Percentiles rank a stretch among this genome's conserved stretches.
Conservation (phyloP, 257 asterid species). For the Fraxinus americana region DNA sequence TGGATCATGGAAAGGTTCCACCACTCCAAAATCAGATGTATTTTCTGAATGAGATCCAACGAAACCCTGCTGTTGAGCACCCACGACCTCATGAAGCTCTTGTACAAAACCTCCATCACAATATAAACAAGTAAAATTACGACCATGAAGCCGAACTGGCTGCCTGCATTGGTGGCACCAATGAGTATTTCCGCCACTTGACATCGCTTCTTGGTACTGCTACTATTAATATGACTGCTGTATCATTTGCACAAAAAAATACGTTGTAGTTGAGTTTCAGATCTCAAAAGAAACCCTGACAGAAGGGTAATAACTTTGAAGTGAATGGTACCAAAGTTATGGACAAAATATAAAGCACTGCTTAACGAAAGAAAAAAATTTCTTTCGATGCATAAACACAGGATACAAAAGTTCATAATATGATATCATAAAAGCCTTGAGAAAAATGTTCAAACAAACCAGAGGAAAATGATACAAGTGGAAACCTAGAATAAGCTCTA, state of each 20-base stretch:
- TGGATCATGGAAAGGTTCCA: constrained; percentile 28
- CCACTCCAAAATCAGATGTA: background rate
- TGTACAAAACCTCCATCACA: constrained; percentile 84
- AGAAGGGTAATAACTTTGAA: background rate
- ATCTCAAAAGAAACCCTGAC: background rate
- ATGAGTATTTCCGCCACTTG: constrained; percentile 70
- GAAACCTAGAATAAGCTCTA: background rate
- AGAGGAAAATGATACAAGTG: background rate
- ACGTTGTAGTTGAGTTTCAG: background rate
- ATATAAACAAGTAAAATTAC: constrained; percentile 54
- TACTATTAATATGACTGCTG: background rate
- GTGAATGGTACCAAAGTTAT: background rate
- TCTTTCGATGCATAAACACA: background rate
- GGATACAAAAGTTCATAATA: background rate
- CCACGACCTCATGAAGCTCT: constrained; percentile 62
- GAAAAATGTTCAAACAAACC: background rate
- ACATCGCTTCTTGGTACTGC: constrained; percentile 34
- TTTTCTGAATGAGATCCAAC: constrained; percentile 30
- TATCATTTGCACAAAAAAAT: background rate
- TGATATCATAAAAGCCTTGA: background rate
- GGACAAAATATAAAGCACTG: background rate
- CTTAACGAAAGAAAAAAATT: background rate
- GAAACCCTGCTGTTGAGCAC: constrained; percentile 15
- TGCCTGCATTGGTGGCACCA: constrained; percentile 90
- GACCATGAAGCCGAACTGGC: constrained; percentile 57